Conservation (phyloP, 2,329 filamentous ascomycete genomes). For the Fusarium begoniae region DNA sequence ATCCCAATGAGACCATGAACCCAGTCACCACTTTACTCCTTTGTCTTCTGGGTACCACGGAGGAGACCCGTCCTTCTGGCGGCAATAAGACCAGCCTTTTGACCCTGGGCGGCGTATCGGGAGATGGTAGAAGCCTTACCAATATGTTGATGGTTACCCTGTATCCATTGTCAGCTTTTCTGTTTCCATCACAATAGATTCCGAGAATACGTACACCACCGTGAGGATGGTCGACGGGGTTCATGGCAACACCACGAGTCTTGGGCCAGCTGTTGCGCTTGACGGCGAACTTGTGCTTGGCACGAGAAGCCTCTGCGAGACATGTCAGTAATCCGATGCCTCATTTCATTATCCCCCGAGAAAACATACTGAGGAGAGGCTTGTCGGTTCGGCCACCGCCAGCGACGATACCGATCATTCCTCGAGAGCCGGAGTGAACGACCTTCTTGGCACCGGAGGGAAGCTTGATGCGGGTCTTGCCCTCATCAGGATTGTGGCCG, state of each 20-base stretch:
- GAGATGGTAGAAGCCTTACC: conserved; percentile 99
- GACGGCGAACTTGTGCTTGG: conserved; percentile 99
- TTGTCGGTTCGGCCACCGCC: conserved; percentile 99
- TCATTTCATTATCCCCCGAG: neutral
- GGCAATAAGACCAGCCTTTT: conserved; percentile 99
- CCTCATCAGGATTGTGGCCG: conserved; percentile 97
- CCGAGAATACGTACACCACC: conserved; percentile 73
- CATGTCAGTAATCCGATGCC: conserved; percentile 51
- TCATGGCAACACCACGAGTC: conserved; percentile 99
- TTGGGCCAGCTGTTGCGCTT: conserved; percentile 99
- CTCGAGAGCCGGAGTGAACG: conserved; percentile 87
- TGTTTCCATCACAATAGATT: neutral
- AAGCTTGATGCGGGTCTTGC: conserved; percentile 99
- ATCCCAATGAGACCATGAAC: conserved; percentile 68
- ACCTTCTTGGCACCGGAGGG: conserved; percentile 99
- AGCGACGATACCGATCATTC: conserved; percentile 99
- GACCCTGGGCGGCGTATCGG: conserved; percentile 95
- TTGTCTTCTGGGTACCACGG: conserved; percentile 99
- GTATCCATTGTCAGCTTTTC: conserved; percentile 55
- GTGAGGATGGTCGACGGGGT: conserved; percentile 99
- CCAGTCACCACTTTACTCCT: conserved; percentile 76
- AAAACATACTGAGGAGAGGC: conserved; percentile 85
- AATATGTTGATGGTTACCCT: conserved; percentile 99
- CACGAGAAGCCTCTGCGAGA: conserved; percentile 89
- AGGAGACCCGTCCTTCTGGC: conserved; percentile 99